These are phyloP conservation scores for Gonium pectorale DNA, from an alignment of 139 green algal genomes.

Conservation along the genomic window DNA sequence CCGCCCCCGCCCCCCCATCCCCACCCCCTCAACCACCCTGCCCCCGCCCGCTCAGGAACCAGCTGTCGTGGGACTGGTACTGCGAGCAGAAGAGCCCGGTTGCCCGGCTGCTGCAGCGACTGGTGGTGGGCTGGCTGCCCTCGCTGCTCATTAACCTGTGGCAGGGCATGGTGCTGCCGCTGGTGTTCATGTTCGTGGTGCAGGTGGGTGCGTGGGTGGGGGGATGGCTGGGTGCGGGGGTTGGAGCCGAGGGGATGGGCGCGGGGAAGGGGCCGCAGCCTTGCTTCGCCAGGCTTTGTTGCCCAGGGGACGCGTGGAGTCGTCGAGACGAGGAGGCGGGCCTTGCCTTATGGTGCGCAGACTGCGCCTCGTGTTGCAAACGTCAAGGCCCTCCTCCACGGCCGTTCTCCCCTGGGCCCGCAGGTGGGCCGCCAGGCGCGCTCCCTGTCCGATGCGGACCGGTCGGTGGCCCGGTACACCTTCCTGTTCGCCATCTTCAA, in stretches of 20 bases:
- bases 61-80: conserved; percentile 66
- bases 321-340: too few species aligned
- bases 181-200: conserved; percentile 67
- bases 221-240: too few species aligned
- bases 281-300: too few species aligned
- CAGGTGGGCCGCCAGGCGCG: conserved; percentile 60
- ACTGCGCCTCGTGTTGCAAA: too few species aligned
- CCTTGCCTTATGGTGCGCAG: too few species aligned
- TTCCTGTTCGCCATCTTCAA: conserved; percentile 80
- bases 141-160: conserved; percentile 84
- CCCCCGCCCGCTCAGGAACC: not conserved
- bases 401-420: not conserved
- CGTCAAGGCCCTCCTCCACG: not conserved
- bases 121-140: conserved; percentile 83
- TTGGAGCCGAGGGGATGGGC: too few species aligned
- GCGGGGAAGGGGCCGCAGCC: too few species aligned
- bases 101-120: conserved; percentile 52
- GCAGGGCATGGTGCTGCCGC: conserved; percentile 85
- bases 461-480: conserved; percentile 29
- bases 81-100: conserved; percentile 56
- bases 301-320: too few species aligned
- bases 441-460: conserved; percentile 69
- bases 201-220: conserved; percentile 50
- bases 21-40: too few species aligned
- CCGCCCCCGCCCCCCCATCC: too few species aligned